Evolutionary conservation across 805 yeast species (phyloP), one percentile per base, ranked within the genome.

Genomic region (Yarrowia phangngaensis): DNA sequence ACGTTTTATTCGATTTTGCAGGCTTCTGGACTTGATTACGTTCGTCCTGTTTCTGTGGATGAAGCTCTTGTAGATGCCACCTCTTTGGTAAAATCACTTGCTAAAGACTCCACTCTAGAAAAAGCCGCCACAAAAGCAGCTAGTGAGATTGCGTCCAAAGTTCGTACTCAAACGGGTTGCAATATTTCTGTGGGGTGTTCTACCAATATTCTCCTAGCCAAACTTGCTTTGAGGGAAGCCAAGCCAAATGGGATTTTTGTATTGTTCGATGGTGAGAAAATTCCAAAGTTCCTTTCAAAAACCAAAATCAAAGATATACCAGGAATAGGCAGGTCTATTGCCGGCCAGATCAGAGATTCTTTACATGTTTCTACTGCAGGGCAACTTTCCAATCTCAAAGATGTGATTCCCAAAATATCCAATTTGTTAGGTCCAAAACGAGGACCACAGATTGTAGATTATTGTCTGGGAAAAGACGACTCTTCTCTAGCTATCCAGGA

Each of bases 11-110:
- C 77, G 2, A 71, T 74, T 11, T 64, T 92, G 38, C 51, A 78
- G 1, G 62, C 67, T 0, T 58, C 71, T n/a, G 60, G 67, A 0
- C 68, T 72, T 20, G 64, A 64, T 52, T 56, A 58, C 13, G 75
- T 88, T 2, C 70, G 80, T 22, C 97, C 97, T 0, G 85, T 92
- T 1, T 87, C 94, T 53, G 80, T 92, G 3, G 97, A 92, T 63
- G 98, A 92, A 60, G 95, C 88, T 0, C 66, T 92, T n/a, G 60
- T 86, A 8, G 95, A 86, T 56, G 70, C 82, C 1, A 66, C 80
- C 0, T 57, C 72, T 0, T 32, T 54, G 3, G 53, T 55, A 4
- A 32, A 60, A 27, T 22, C 45, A 11, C 19, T 19, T 13, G n/a
- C n/a, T 6, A 12, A 12, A 26, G 24, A 20, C 9, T 17, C 45